These are phyloP conservation scores for Huntiella abstrusa DNA, from an alignment of 2,329 filamentous ascomycete genomes.

Conservation along the genomic window DNA sequence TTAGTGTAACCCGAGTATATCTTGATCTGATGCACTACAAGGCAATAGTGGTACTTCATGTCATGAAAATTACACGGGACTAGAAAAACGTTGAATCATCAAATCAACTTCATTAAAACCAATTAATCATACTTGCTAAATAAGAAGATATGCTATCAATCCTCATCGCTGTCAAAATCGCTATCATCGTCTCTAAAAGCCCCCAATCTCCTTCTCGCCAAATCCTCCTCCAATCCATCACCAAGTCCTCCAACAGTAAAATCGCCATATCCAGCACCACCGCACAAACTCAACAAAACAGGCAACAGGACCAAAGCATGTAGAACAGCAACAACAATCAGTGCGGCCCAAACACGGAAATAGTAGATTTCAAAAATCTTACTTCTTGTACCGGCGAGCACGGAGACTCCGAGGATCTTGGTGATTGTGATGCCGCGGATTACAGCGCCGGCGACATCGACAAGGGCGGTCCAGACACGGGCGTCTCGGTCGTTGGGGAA, in stretches of 20 bases:
- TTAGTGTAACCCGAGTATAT: too few species aligned
- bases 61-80: too few species aligned
- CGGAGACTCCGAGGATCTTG: conserved; percentile 78
- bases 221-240: conserved; percentile 74
- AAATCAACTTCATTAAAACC: too few species aligned
- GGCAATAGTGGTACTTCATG: too few species aligned
- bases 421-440: conserved; percentile 94
- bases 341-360: conserved; percentile 85
- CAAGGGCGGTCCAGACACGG: conserved; percentile 77
- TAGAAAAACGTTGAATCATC: too few species aligned
- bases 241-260: conserved; percentile 71
- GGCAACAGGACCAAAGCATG: conserved; percentile 87
- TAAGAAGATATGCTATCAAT: not conserved
- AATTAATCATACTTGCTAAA: too few species aligned
- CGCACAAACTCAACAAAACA: conserved; percentile 68
- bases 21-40: too few species aligned
- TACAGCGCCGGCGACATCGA: conserved; percentile 86
- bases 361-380: conserved; percentile 99
- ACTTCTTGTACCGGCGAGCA: conserved; percentile 82
- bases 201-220: conserved; percentile 34
- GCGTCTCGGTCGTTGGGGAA: conserved; percentile 44
- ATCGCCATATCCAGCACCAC: conserved; percentile 76
- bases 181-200: conserved; percentile 3
- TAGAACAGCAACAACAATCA: conserved; percentile 73
- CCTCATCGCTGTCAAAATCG: conserved; percentile 6